These are phyloP conservation scores for Panicum miliaceum DNA, from an alignment of 176 grass and related monocot genomes.

Conservation along the genomic window DNA sequence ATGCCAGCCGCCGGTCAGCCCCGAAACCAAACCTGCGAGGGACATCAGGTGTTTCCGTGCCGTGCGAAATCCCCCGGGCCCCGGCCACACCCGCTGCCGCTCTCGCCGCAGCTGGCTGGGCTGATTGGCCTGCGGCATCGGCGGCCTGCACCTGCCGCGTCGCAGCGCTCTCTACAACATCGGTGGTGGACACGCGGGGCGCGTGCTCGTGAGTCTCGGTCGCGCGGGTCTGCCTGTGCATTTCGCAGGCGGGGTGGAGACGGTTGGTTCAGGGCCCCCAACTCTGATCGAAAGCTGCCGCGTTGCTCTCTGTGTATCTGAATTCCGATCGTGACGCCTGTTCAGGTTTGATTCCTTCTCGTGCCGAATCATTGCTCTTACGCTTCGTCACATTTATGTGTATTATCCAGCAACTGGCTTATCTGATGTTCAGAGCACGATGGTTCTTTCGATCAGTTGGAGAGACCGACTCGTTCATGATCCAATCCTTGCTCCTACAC, in stretches of 20 bases:
- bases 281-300: background rate
- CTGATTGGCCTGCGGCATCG: too few species aligned
- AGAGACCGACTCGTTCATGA: background rate
- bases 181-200: too few species aligned
- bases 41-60: slow-evolving; percentile 8
- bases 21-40: background rate
- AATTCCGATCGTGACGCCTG: background rate
- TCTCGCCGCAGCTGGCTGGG: background rate
- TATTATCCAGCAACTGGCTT: background rate
- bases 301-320: background rate
- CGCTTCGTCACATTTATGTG: background rate
- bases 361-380: slow-evolving; percentile 1
- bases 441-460: background rate
- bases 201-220: background rate
- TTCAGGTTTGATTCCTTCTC: slow-evolving; percentile 32
- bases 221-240: background rate
- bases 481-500: background rate
- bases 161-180: too few species aligned
- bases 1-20: background rate
- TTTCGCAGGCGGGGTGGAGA: background rate
- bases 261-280: too few species aligned
- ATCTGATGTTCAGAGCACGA: background rate
- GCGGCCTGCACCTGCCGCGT: too few species aligned
- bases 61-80: background rate
- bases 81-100: background rate